These are phyloP conservation scores for Bruguiera sexangula DNA, from an alignment of 345 rosid species.

Conservation along the genomic window DNA sequence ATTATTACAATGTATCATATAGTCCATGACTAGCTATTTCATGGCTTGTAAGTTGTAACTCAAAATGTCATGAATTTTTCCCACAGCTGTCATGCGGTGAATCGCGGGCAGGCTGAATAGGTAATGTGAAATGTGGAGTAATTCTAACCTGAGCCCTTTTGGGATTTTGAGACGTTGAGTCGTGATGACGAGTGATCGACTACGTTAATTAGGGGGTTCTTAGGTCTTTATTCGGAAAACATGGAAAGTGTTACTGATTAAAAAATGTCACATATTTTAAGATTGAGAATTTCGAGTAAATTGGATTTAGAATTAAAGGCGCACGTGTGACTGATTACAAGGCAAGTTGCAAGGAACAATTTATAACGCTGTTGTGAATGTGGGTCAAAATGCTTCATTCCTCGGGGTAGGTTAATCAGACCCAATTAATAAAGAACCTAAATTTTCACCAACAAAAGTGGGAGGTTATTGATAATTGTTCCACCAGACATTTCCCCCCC, in stretches of 20 bases:
- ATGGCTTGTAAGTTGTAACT: neutral
- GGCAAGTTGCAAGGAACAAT: neutral
- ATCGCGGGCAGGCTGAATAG: neutral
- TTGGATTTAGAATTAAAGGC: slow-evolving; percentile 26
- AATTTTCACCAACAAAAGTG: neutral
- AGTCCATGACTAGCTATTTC: no score
- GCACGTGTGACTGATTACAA: slow-evolving; percentile 26
- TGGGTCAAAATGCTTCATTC: neutral
- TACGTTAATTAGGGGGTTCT: no score
- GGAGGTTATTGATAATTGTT: neutral
- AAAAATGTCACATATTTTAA: neutral
- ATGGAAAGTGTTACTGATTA: neutral
- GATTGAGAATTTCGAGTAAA: slow-evolving; percentile 19
- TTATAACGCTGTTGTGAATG: neutral
- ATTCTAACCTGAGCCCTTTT: neutral
- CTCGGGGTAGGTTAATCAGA: neutral
- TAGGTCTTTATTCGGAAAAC: neutral
- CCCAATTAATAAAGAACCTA: neutral
- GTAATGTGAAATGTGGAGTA: neutral
- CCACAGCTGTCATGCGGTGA: neutral
- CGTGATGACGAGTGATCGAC: no score
- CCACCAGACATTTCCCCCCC: neutral
- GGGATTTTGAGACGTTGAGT: neutral
- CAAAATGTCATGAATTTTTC: neutral
- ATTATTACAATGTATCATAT: no score